Evolutionary conservation across 257 asterid genomes (phyloP).

Genomic region (Solanum pennellii): DNA sequence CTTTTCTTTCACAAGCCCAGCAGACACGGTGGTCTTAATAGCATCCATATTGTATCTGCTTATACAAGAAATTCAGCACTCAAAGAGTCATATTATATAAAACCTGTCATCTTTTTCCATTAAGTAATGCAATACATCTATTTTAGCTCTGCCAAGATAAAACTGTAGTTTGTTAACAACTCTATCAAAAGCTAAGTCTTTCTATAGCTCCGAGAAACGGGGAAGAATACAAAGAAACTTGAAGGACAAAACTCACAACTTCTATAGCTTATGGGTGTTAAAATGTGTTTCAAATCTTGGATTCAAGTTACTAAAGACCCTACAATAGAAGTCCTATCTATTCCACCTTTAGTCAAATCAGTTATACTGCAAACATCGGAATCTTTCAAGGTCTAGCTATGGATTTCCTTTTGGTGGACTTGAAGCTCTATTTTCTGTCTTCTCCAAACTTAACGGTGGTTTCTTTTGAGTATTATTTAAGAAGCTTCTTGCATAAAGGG

Average conservation of each 20-base stretch:
- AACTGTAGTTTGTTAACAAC: not conserved
- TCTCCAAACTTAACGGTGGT: conserved; percentile 24
- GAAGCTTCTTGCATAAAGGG: conserved; percentile 72
- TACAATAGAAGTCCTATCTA: not conserved
- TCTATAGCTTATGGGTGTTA: not conserved
- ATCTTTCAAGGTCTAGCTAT: not conserved
- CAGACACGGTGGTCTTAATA: not conserved
- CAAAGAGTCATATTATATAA: not conserved
- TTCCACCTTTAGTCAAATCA: not conserved
- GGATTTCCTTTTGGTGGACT: conserved; percentile 35
- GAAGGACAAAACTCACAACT: not conserved
- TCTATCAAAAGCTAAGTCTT: not conserved
- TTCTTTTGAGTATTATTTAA: conserved; percentile 31
- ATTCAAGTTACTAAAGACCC: not conserved
- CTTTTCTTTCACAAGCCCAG: not conserved
- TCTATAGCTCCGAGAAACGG: not conserved
- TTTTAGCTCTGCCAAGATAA: not conserved
- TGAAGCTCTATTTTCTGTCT: conserved; percentile 29
- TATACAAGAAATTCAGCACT: not conserved
- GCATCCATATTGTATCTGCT: not conserved
- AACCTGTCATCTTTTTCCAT: not conserved
- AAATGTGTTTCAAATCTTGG: not conserved
- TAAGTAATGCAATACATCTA: not conserved
- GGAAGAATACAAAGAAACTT: not conserved
- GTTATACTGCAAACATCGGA: not conserved